Conservation (phyloP, 2,329 filamentous ascomycete species). For the Aspergillus spinulosporus region DNA sequence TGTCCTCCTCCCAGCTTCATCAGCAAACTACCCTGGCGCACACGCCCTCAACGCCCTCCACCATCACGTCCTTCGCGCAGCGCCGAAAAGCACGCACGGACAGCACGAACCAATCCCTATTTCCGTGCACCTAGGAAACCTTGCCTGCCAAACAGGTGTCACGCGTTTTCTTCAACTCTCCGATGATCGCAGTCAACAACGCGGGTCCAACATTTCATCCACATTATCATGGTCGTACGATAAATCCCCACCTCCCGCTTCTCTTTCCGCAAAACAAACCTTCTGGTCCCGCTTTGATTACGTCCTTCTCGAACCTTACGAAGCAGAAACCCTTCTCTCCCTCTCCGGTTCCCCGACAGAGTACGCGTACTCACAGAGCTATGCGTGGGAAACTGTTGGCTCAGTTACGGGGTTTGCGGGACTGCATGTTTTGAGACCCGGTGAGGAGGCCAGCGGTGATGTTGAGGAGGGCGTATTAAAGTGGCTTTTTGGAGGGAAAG, state of each 20-base stretch:
- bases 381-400: slow-evolving; percentile 52
- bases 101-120: slow-evolving; percentile 28
- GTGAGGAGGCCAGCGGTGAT: slow-evolving; percentile 26
- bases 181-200: not conserved
- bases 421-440: slow-evolving; percentile 50
- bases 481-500: slow-evolving; percentile 32
- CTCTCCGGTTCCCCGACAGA: slow-evolving; percentile 37
- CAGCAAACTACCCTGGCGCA: slow-evolving; percentile 91
- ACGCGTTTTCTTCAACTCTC: slow-evolving; percentile 58
- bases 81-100: not conserved
- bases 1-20: slow-evolving; percentile 77
- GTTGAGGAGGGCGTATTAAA: slow-evolving; percentile 40
- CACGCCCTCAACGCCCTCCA: slow-evolving; percentile 63
- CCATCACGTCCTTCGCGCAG: slow-evolving; percentile 23
- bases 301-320: slow-evolving; percentile 52
- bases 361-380: not conserved
- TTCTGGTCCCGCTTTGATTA: slow-evolving; percentile 64
- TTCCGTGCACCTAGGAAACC: slow-evolving; percentile 58
- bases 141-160: slow-evolving; percentile 64
- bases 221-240: slow-evolving; percentile 55
- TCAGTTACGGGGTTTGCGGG: slow-evolving; percentile 55
- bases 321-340: slow-evolving; percentile 24
- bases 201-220: not conserved
- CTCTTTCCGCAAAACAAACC: slow-evolving; percentile 45
- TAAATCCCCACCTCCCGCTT: slow-evolving; percentile 56